Conservation (phyloP, 176 grass and related monocot species). For the Oryza glaberrima region DNA sequence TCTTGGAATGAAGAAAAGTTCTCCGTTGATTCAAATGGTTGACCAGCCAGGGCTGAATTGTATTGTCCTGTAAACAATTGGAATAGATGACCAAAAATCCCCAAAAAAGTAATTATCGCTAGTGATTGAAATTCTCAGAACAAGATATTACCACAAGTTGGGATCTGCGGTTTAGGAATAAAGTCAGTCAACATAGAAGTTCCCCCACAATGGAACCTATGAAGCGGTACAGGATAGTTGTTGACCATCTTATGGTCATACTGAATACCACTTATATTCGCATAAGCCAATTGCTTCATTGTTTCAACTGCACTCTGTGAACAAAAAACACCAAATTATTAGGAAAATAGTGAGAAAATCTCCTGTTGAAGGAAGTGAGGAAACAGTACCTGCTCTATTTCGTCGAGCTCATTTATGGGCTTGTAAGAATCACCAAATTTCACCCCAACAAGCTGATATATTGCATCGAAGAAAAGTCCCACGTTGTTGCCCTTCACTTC, state of each 20-base stretch:
- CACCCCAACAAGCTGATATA: slow-evolving; percentile 58
- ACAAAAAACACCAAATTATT: slow-evolving; percentile 34
- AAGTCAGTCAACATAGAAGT: slow-evolving; percentile 21
- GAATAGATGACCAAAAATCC: slow-evolving; percentile 7
- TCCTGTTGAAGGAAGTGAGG: not conserved
- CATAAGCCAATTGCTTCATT: slow-evolving; percentile 47
- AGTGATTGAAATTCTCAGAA: slow-evolving; percentile 2
- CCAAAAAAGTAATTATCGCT: not conserved
- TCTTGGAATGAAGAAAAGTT: slow-evolving; percentile 14
- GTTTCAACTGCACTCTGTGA: slow-evolving; percentile 41
- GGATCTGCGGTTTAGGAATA: slow-evolving; percentile 30
- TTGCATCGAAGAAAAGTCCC: slow-evolving; percentile 54
- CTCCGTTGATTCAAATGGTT: slow-evolving; percentile 23
- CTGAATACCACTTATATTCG: slow-evolving; percentile 43
- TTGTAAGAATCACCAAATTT: slow-evolving; percentile 56
- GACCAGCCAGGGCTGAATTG: slow-evolving; percentile 12
- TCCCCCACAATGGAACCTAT: slow-evolving; percentile 23
- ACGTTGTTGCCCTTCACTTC: not conserved
- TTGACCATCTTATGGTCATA: slow-evolving; percentile 54
- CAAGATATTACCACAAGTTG: slow-evolving; percentile 40
- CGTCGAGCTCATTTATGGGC: slow-evolving; percentile 34
- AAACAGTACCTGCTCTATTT: slow-evolving; percentile 44
- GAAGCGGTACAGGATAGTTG: slow-evolving; percentile 33
- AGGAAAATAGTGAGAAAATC: not conserved
- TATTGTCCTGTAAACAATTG: slow-evolving; percentile 28